These are phyloP conservation scores for Fulvia fulva DNA, from an alignment of 2,329 filamentous ascomycete genomes.

Conservation along the genomic window DNA sequence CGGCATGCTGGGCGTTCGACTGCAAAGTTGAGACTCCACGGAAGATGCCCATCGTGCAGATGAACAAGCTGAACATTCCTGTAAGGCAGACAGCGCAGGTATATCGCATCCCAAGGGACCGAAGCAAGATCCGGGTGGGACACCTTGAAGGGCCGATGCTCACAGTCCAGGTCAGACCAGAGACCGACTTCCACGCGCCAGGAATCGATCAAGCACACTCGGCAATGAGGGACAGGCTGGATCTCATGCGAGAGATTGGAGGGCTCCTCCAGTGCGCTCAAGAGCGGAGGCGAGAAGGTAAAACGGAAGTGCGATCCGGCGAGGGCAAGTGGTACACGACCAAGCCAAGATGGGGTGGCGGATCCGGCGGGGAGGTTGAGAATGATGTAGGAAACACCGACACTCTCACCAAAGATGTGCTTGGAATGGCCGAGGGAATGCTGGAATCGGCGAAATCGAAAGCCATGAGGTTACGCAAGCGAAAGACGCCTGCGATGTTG, in stretches of 20 bases:
- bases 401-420: slow-evolving; percentile 22
- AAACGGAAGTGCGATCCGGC: slow-evolving; percentile 46
- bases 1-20: slow-evolving; percentile 55
- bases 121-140: slow-evolving; percentile 50
- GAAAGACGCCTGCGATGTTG: slow-evolving; percentile 45
- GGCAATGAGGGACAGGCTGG: slow-evolving; percentile 39
- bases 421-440: slow-evolving; percentile 17
- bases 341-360: slow-evolving; percentile 55
- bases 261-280: slow-evolving; percentile 56
- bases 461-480: slow-evolving; percentile 23
- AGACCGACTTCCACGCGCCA: slow-evolving; percentile 46
- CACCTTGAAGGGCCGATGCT: slow-evolving; percentile 57
- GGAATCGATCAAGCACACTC: slow-evolving; percentile 24
- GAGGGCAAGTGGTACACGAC: slow-evolving; percentile 60
- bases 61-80: slow-evolving; percentile 48
- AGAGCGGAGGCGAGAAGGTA: slow-evolving; percentile 56
- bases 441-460: slow-evolving; percentile 4
- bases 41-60: slow-evolving; percentile 42
- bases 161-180: slow-evolving; percentile 52
- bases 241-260: slow-evolving; percentile 56
- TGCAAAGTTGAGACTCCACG: slow-evolving; percentile 49
- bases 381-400: slow-evolving; percentile 31
- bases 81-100: slow-evolving; percentile 54
- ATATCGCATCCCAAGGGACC: slow-evolving; percentile 52
- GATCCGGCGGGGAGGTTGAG: slow-evolving; percentile 43